Percentiles rank a stretch among this genome's conserved stretches.
phyloP scores from a whole-genome alignment of 139 green algal genomes.

The Yamagishiella unicocca region DNA sequence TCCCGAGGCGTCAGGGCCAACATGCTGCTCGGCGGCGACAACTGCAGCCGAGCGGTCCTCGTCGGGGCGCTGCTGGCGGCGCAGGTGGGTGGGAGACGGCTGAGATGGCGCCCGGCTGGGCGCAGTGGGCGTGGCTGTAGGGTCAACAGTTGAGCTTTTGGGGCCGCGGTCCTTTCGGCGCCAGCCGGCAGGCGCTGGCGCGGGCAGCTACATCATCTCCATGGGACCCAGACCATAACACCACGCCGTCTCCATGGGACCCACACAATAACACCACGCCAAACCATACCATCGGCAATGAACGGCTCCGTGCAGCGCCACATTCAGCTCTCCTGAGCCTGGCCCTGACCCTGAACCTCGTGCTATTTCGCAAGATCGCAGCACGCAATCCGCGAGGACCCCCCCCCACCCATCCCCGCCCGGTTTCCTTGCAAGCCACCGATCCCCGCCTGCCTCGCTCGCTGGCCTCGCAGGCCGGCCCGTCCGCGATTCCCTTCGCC shows the following conservation, averaged over 20 bases:
- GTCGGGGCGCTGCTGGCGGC: constrained; percentile 63
- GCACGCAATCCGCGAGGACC: no score
- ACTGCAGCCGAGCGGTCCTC: constrained; percentile 48
- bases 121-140: neutral
- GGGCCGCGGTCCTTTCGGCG: neutral
- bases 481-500: neutral
- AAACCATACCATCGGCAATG: neutral
- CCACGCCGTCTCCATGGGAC: no score
- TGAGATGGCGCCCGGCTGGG: neutral
- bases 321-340: neutral
- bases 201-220: no score
- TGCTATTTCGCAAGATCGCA: neutral
- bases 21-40: constrained; percentile 59
- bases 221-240: no score
- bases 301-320: neutral
- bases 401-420: neutral
- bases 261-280: no score
- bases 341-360: neutral
- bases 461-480: neutral
- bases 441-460: neutral
- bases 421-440: neutral
- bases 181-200: no score
- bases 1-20: constrained; percentile 56
- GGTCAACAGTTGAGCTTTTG: neutral
- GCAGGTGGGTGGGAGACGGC: neutral